Evolutionary conservation across 169 alveolate genomes (phyloP), one percentile per base, ranked within the genome.

Genomic region (Plasmodium reichenowi): DNA sequence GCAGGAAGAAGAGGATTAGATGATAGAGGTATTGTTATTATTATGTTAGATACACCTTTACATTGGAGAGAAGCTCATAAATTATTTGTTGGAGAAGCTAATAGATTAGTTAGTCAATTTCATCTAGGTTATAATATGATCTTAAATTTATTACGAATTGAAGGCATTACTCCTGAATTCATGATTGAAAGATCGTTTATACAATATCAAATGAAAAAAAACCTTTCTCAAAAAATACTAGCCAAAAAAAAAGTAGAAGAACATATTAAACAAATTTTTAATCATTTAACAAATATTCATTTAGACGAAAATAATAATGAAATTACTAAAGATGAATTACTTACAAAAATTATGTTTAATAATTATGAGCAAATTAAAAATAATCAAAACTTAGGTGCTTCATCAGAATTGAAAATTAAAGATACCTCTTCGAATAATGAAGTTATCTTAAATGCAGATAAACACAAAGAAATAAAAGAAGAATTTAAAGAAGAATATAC

Each of bases 1-100:
- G 99, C 99, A n/a, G 99, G 99, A 50, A 96, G 99, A 95, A 95
- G 99, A 92, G 99, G 99, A 13, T 94, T 97, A 60, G 99, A 99
- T 94, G 98, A 96, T 50, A 97, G 97, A 68, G 99, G 99, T 13
- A 93, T 98, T 58, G 97, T 98, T 48, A 98, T 98, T 88, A 93
- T 98, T 58, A 98, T 98, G 99, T 93, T 98, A 52, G 99, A 98
- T 88, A 97, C 96, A 74, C 74, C 68, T 17, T 38, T 88, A 74
- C 99, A 98, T 48, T 98, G 97, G 43, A 98, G 96, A 74, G 98
- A 96, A 50, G 99, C 99, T 17, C 98, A 97, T 93, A 92, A 93
- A 32, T 93, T 98, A 63, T 96, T 97, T 74, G 75, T 96, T 85
- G 99, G 99, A 0, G 92, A 96, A 88, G 93, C 98, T 2, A 98